phyloP scores from a whole-genome alignment of 129 eudicot species.

The Ambrosia trifida region DNA sequence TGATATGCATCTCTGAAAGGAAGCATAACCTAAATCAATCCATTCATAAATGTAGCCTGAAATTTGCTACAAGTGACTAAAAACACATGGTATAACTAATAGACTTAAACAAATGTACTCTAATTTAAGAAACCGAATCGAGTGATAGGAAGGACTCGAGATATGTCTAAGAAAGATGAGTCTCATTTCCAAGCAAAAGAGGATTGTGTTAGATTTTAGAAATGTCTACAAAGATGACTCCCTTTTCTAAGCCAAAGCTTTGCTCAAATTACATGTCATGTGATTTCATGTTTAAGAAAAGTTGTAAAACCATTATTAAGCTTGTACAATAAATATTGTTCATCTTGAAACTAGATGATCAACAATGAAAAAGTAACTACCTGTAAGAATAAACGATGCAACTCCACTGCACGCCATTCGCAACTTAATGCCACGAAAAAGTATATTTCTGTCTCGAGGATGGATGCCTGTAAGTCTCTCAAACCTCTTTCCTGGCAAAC shows the following conservation, averaged over 20 bases:
- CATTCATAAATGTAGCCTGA: background rate
- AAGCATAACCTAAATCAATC: background rate
- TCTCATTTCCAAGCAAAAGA: conserved; percentile 4
- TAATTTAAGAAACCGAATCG: background rate
- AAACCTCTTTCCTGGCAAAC: conserved; percentile 72
- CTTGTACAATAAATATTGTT: conserved; percentile 2
- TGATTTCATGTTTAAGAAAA: conserved; percentile 20
- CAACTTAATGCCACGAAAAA: conserved; percentile 69
- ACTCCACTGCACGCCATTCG: conserved; percentile 92
- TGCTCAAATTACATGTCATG: conserved; percentile 26
- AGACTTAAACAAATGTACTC: background rate
- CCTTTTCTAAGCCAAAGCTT: conserved; percentile 2
- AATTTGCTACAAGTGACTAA: background rate
- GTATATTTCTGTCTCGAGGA: conserved; percentile 80
- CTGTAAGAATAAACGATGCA: conserved; percentile 68
- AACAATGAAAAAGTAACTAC: conserved; percentile 62
- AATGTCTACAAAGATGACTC: conserved; percentile 1
- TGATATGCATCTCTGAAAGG: background rate
- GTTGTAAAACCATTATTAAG: conserved; percentile 21
- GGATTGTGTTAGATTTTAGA: background rate
- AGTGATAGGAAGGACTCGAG: conserved; percentile 5
- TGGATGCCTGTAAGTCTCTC: conserved; percentile 89
- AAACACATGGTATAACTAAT: background rate
- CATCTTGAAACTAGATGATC: conserved; percentile 54
- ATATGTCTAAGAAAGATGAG: conserved; percentile 6